Evolutionary conservation across 495 filamentous ascomycete genomes (phyloP).

Genomic region (Friedmanniomyces endolithicus): DNA sequence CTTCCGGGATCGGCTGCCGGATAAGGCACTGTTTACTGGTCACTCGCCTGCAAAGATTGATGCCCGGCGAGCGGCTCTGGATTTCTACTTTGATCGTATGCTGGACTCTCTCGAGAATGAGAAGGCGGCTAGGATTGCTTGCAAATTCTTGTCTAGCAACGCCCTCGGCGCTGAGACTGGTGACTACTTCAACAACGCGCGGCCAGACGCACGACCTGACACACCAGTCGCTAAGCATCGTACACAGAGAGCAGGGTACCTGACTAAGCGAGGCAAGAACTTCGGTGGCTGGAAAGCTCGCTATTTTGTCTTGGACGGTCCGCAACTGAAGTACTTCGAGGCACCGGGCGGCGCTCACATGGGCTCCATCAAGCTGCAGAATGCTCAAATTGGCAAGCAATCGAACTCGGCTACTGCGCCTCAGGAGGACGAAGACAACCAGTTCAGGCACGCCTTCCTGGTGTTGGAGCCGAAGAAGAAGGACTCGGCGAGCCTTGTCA

Average conservation of each 20-base stretch:
- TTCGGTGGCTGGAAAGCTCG: constrained; percentile 99
- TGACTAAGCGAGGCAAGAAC: constrained; percentile 94
- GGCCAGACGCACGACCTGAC: constrained; percentile 16
- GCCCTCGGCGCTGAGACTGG: constrained; percentile 61
- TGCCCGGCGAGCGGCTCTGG: constrained; percentile 65
- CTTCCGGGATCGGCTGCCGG: constrained; percentile 64
- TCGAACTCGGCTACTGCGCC: constrained; percentile 27
- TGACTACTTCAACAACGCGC: constrained; percentile 15
- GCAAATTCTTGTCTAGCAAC: constrained; percentile 77
- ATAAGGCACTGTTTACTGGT: constrained; percentile 74
- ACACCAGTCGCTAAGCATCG: constrained; percentile 39
- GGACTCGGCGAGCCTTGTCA: constrained; percentile 78
- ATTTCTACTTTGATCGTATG: constrained; percentile 72
- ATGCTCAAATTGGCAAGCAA: constrained; percentile 89
- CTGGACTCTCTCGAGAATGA: constrained; percentile 73
- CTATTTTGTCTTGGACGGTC: constrained; percentile 85
- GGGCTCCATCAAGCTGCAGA: constrained; percentile 82
- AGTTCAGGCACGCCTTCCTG: constrained; percentile 92
- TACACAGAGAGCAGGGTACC: constrained; percentile 73
- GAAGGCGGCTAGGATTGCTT: constrained; percentile 64
- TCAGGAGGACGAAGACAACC: constrained; percentile 67
- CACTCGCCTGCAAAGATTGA: constrained; percentile 93
- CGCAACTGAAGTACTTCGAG: constrained; percentile 84
- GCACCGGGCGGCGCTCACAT: constrained; percentile 74
- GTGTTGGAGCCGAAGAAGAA: constrained; percentile 93